Evolutionary conservation across 345 rosid genomes (phyloP), one percentile per base, ranked within the genome.

Genomic region (Linum trigynum): DNA sequence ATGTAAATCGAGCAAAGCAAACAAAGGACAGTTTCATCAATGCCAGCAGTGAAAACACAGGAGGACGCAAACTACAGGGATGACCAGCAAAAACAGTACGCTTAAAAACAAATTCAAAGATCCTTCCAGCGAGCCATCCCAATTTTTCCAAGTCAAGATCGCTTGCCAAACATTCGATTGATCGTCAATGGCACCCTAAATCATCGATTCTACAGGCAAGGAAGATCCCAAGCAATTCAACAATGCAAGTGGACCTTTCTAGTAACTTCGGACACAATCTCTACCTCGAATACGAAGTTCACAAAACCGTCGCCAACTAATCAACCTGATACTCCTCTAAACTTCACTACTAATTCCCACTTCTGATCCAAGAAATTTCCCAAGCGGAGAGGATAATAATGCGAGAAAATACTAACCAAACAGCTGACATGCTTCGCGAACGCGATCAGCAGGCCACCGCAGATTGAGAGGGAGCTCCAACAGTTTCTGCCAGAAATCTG

Each of bases 401-500:
- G 37, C 15, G 59, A 2, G 55, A 61, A 36, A 62, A 23, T 23
- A 74, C 91, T 73, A 66, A 91, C 99, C 88, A 68, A 91, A 80
- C 70, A 85, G 80, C 75, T 80, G 74, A 71, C 87, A 87, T 57
- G 97, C 99, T 57, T 87, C 84, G 35, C 50, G 72, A 65, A 88
- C 87, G 1, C 90, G 92, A 61, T 80, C 75, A 56, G 74, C 61
- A 4, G 88, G 84, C 96, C 97, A 94, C 39, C 72, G 86, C 53
- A 87, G 85, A 69, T 80, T 81, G 75, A 75, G 74, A 42, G 96
- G 99, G 67, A 94, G 88, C 75, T 85, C 88, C 16, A 94, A 84
- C 8, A 94, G 95, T 73, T 88, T 90, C 77, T 84, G 85, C 99
- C 99, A 94, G 83, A 86, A 87, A 80, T 94, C 96, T 23, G 97